Conservation (phyloP, 164 flowering plant genomes). For the Saururus chinensis region DNA sequence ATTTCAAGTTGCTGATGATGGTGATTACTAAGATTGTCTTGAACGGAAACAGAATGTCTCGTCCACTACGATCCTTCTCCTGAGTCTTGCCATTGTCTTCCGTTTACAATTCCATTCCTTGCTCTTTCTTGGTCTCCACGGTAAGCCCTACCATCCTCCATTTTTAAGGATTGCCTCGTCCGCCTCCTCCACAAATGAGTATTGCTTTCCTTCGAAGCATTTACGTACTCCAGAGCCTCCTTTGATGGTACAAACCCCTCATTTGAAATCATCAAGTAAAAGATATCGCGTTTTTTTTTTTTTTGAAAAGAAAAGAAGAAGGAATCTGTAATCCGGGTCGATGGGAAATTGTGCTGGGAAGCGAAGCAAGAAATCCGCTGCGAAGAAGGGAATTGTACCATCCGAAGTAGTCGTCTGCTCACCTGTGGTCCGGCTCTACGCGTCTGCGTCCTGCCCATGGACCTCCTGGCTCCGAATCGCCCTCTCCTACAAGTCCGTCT, state of each 20-base stretch:
- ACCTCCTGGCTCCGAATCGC: slow-evolving; percentile 40
- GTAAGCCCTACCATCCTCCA: too few relatives aligned
- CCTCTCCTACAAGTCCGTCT: slow-evolving; percentile 32
- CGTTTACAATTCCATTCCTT: background rate
- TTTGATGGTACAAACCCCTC: too few relatives aligned
- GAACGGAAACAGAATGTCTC: background rate
- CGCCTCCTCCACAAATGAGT: too few relatives aligned
- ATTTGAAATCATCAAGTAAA: too few relatives aligned
- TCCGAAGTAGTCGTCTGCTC: slow-evolving; percentile 8
- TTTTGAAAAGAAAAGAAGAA: background rate
- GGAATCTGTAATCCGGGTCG: background rate
- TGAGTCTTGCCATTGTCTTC: too few relatives aligned
- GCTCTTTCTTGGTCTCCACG: too few relatives aligned
- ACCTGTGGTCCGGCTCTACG: slow-evolving; percentile 22
- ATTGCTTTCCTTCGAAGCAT: too few relatives aligned
- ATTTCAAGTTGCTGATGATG: too few relatives aligned
- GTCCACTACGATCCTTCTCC: background rate
- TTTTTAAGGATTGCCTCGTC: too few relatives aligned
- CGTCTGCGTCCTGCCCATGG: slow-evolving; percentile 15
- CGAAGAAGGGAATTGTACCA: slow-evolving; percentile 36
- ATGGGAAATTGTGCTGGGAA: slow-evolving; percentile 20
- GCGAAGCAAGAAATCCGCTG: slow-evolving; percentile 14
- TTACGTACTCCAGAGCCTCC: too few relatives aligned
- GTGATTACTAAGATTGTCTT: too few relatives aligned
- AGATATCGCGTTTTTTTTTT: background rate